These are phyloP conservation scores for Cicer bijugum DNA, from an alignment of 306 rosid genomes.

Conservation along the genomic window DNA sequence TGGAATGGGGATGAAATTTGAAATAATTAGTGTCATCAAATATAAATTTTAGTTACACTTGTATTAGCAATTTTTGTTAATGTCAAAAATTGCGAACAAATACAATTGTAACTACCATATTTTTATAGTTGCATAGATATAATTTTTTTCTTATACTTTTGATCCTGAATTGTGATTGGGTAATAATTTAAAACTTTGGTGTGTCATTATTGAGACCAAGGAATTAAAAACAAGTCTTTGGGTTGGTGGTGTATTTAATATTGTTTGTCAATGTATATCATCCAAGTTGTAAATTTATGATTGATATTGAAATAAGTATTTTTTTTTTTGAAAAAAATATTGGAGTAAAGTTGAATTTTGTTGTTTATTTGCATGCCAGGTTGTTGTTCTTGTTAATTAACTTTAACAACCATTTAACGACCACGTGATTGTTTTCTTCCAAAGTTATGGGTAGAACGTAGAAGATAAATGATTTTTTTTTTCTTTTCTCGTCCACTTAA, in stretches of 20 bases:
- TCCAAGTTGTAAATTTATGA: not conserved
- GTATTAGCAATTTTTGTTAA: not conserved
- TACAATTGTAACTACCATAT: not conserved
- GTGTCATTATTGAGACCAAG: not conserved
- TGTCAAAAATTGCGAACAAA: too few species aligned
- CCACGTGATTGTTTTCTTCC: not conserved
- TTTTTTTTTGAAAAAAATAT: too few species aligned
- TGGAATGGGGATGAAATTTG: slow-evolving; percentile 46
- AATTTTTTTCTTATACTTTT: not conserved
- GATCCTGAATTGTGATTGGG: not conserved
- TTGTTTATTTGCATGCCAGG: not conserved
- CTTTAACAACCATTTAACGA: not conserved
- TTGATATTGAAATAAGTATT: not conserved
- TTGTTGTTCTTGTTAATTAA: not conserved
- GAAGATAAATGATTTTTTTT: too few species aligned
- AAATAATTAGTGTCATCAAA: not conserved
- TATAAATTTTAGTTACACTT: not conserved
- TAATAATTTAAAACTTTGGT: not conserved
- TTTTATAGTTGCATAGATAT: not conserved
- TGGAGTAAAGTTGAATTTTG: not conserved
- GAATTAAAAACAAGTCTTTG: not conserved
- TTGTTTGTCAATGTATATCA: slow-evolving; percentile 10
- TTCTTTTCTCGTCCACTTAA: too few species aligned
- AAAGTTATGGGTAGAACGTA: not conserved
- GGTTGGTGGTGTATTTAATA: slow-evolving; percentile 16